These are phyloP conservation scores for Apiospora phragmitis DNA, from an alignment of 2,329 filamentous ascomycete genomes.

Conservation along the genomic window DNA sequence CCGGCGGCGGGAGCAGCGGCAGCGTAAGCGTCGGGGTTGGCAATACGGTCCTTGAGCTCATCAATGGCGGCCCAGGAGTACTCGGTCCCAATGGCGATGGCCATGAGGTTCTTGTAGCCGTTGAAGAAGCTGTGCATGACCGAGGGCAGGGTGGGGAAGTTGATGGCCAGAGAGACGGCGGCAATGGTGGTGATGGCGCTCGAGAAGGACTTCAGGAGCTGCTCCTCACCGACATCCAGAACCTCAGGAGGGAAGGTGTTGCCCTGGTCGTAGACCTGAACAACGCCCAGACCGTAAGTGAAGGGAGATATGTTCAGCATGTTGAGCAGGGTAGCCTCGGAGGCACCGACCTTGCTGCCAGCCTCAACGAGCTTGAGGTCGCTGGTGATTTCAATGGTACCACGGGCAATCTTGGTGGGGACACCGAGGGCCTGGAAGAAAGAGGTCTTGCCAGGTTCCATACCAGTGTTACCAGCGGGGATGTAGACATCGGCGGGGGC, in stretches of 20 bases:
- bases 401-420: constrained; percentile 99
- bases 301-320: constrained; percentile 99
- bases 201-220: constrained; percentile 83
- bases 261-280: constrained; percentile 96
- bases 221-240: constrained; percentile 91
- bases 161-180: constrained; percentile 84
- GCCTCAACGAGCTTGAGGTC: constrained; percentile 98
- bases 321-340: constrained; percentile 98
- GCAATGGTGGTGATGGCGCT: constrained; percentile 85
- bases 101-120: constrained; percentile 94
- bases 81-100: constrained; percentile 87
- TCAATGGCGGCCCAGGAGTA: constrained; percentile 94
- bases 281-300: constrained; percentile 97
- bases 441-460: constrained; percentile 99
- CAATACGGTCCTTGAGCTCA: constrained; percentile 98
- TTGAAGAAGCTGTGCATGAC: constrained; percentile 97
- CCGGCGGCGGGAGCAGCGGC: constrained; percentile 73
- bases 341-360: constrained; percentile 92
- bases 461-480: constrained; percentile 98
- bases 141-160: constrained; percentile 95
- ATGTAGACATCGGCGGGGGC: constrained; percentile 92
- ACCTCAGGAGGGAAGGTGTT: constrained; percentile 86
- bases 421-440: constrained; percentile 99
- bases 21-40: constrained; percentile 97
- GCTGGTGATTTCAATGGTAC: constrained; percentile 99